phyloP scores from a whole-genome alignment of 2,329 filamentous ascomycete species.

The Parastagonospora nodorum region DNA sequence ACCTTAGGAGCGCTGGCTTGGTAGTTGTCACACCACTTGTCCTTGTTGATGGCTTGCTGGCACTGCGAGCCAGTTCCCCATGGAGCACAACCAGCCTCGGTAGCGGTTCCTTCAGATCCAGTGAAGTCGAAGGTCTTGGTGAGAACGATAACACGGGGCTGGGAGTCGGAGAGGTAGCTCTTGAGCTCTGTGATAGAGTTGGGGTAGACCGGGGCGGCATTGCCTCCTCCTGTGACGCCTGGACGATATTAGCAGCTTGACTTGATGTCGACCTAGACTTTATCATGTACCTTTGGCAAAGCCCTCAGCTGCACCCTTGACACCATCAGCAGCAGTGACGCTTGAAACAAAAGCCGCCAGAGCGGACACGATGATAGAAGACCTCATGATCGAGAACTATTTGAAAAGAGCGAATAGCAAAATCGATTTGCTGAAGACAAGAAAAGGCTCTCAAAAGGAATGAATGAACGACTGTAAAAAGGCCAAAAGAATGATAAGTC shows the following conservation, averaged over 20 bases:
- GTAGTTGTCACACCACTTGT: conserved; percentile 64
- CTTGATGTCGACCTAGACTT: no score
- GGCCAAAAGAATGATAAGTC: no score
- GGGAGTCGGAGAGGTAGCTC: conserved; percentile 61
- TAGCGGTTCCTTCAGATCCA: conserved; percentile 59
- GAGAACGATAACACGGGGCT: conserved; percentile 63
- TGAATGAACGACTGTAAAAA: conserved; percentile 9
- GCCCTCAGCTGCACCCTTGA: conserved; percentile 31
- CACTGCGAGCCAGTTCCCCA: conserved; percentile 57
- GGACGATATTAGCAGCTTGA: not conserved
- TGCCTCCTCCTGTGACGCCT: conserved; percentile 32
- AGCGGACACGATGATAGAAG: not conserved
- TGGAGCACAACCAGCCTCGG: conserved; percentile 62
- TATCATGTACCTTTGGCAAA: conserved; percentile 27
- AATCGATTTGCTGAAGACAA: conserved; percentile 23
- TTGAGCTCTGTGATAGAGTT: conserved; percentile 56
- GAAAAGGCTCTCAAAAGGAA: conserved; percentile 4
- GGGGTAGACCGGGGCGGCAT: conserved; percentile 27
- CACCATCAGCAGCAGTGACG: conserved; percentile 28
- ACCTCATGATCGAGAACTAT: conserved; percentile 15
- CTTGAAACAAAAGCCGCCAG: conserved; percentile 14
- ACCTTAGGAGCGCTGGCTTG: conserved; percentile 56
- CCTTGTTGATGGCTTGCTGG: conserved; percentile 64
- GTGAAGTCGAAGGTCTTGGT: conserved; percentile 62
- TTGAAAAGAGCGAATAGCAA: conserved; percentile 26